Conservation (phyloP, 495 filamentous ascomycete species). For the Talaromyces borbonicus region DNA sequence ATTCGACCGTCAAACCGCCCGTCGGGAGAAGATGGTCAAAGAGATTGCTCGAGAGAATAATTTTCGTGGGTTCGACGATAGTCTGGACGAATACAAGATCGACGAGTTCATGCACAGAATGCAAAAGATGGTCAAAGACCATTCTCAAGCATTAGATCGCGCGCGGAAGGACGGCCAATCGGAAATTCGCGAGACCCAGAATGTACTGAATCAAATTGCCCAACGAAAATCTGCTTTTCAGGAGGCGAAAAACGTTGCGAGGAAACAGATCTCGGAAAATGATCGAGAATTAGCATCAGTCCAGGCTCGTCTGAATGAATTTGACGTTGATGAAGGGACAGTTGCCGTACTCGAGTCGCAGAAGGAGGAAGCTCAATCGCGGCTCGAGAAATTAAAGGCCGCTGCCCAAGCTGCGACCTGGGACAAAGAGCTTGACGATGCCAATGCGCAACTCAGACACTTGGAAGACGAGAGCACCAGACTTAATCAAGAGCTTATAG, state of each 20-base stretch:
- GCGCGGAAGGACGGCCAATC: conserved; percentile 60
- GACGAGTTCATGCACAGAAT: conserved; percentile 69
- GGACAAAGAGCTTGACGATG: conserved; percentile 56
- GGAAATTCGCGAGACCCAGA: conserved; percentile 58
- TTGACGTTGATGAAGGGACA: conserved; percentile 75
- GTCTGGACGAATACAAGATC: conserved; percentile 64
- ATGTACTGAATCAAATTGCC: conserved; percentile 56
- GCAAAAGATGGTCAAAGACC: conserved; percentile 63
- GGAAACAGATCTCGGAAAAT: conserved; percentile 55
- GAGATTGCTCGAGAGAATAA: conserved; percentile 70
- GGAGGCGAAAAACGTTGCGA: conserved; percentile 60
- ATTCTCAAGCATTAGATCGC: conserved; percentile 63
- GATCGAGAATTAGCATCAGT: conserved; percentile 54
- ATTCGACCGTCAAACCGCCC: conserved; percentile 66
- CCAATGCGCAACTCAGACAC: conserved; percentile 49
- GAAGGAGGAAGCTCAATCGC: conserved; percentile 55
- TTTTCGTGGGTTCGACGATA: conserved; percentile 73
- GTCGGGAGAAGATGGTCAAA: conserved; percentile 61
- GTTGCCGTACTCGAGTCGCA: conserved; percentile 65
- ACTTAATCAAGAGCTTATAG: conserved; percentile 65
- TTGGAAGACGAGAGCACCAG: conserved; percentile 59
- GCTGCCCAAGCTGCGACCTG: conserved; percentile 51
- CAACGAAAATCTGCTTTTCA: conserved; percentile 55
- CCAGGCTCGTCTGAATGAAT: conserved; percentile 54
- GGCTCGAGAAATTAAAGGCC: conserved; percentile 50